Conservation (phyloP, 2,329 filamentous ascomycete genomes). For the Colletotrichum sojae region DNA sequence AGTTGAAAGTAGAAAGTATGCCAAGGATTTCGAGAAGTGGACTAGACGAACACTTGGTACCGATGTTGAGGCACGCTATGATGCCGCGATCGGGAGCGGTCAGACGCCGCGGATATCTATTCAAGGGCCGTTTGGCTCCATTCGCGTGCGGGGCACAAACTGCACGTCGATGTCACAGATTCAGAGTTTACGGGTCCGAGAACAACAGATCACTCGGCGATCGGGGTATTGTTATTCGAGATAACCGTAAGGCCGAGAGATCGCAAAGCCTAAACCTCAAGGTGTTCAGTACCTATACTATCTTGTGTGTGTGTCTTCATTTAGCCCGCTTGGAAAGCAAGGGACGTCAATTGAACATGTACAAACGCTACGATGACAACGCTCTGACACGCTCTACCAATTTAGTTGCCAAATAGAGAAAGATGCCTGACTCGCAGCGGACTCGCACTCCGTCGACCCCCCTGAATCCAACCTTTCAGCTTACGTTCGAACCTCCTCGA, state of each 20-base stretch:
- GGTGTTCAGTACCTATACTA: background rate
- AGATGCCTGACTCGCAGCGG: background rate
- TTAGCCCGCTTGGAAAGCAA: too few relatives aligned
- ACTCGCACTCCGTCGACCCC: background rate
- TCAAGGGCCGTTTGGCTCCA: slow-evolving; percentile 2
- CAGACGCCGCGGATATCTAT: slow-evolving; percentile 1
- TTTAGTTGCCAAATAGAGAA: background rate
- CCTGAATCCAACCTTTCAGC: background rate
- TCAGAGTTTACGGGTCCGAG: slow-evolving; percentile 23
- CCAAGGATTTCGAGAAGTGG: slow-evolving; percentile 19
- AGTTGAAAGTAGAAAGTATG: background rate
- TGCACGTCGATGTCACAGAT: slow-evolving; percentile 13
- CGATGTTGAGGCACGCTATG: background rate
- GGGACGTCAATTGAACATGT: background rate
- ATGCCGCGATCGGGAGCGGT: background rate
- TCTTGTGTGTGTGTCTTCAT: too few relatives aligned
- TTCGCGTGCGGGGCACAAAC: slow-evolving; percentile 14
- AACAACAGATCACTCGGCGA: background rate
- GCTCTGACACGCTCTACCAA: background rate
- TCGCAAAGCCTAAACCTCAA: slow-evolving; percentile 4
- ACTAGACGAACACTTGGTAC: background rate
- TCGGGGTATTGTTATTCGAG: background rate
- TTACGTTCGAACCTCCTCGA: slow-evolving; percentile 20
- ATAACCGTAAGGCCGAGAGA: background rate
- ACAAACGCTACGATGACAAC: background rate